Base-by-base conservation (phyloP, 768 basidiomycete species). In the Psilocybe azurescens region DNA sequence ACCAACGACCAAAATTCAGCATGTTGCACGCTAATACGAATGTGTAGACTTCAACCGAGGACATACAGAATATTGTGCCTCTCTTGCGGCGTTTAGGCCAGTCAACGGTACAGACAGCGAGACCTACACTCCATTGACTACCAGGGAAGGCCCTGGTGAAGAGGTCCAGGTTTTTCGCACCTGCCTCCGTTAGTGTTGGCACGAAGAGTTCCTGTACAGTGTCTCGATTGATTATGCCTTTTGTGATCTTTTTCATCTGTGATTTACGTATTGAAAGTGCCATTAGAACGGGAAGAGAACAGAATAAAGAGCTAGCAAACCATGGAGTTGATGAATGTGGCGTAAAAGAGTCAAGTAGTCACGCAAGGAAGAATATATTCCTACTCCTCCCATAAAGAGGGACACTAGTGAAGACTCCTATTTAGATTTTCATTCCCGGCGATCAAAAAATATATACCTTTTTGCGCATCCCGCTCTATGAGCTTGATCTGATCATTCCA, bases 271-370 rank as follows among this genome's bases (percentile, higher is more conserved):
- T 24, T 24, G 24, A 24, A 24, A 24, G 24, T 24, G 24, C 0
- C 24, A 24, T 24, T 24, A 24, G 24, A 24, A 24, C 2, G 2
- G 24, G 24, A 24, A 24, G 11, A n/a, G 18, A 54, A 46, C 14
- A 10, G 28, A 32, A 24, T 14, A 32, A 1, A 44, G 7, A 11
- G 28, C 14, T 51, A 13, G 16, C 62, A 10, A 56, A 72, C 74
- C 66, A 60, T 73, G 60, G 13, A 75, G 66, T 52, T 73, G 73
- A 0, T 77, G 70, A 10, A 77, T 50, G 48, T 78, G 75, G 3
- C 74, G 73, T 7, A 77, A 59, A 20, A 78, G 59, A 1, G 67
- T 58, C n/a, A 77, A 66, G 58, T 77, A 77, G 56, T 75, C 75
- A 2, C 65, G 64, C 14, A 72, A 36, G 6, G 75, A 69, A 16